Evolutionary conservation across 176 grass and related monocot genomes (phyloP), one percentile per base, ranked within the genome.

Genomic region (Stipa capillata): DNA sequence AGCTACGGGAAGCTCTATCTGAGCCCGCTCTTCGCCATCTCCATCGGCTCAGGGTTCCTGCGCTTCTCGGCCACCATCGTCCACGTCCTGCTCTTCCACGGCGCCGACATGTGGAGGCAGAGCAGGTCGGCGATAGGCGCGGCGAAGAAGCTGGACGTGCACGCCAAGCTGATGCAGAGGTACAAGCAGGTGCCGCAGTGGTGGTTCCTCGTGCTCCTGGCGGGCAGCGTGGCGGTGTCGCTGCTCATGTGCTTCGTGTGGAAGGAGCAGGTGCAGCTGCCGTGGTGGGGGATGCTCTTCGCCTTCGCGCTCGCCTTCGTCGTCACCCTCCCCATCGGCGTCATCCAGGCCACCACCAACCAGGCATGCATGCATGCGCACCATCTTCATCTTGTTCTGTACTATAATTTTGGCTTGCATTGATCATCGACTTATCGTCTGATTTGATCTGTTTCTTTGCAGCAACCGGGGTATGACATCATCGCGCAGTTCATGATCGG

Each of bases 401-500:
- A n/a, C 9, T 25, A 55, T 29, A 33, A 1, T 61, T 61, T 61
- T 61, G 15, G 62, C 35, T 11, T 43, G 65, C 21, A 25, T 13
- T 68, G 12, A 29, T 69, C 21, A 42, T 25, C 21, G 4, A 1
- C 42, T 40, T 39, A 7, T 80, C 17, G 4, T 65, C 57, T 73
- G 39, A 73, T 55, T 0, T 8, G 21, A 14, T 9, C 37, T 9
- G 32, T 71, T 49, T 28, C 1, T 8, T 51, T 80, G 52, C 85
- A 98, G 96, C 92, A 94, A 98, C 92, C 92, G 1, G 96, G 96
- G 35, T 98, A 87, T 74, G 96, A 98, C 82, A 98, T 98, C 65
- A 98, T 98, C 43, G 96, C 96, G 11, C 92, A 98, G 84, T 98
- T 94, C 80, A 94, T 98, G 88, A 93, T 94, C 74, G 96, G 96